A percentile compares a stretch with the other conserved stretches of the same genome.
phyloP scores from a whole-genome alignment of 2,329 filamentous ascomycete species.

The Trichoderma lentiforme region DNA sequence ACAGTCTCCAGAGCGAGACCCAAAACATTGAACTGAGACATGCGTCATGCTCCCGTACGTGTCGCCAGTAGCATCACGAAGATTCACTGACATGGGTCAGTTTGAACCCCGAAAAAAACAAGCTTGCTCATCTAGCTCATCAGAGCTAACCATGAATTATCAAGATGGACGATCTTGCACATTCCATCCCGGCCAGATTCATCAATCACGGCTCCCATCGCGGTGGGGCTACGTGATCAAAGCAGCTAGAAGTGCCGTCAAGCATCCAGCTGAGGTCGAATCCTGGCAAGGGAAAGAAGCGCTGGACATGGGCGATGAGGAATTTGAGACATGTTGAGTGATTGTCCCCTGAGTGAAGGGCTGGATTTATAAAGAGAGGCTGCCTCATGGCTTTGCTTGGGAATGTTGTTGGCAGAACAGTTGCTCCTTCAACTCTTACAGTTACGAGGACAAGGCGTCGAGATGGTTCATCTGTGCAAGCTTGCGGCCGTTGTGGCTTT shows the following conservation, averaged over 20 bases:
- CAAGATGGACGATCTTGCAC: not conserved
- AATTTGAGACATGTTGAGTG: not conserved
- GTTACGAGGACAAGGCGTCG: not conserved
- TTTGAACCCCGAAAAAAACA: not conserved
- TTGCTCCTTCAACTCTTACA: not conserved
- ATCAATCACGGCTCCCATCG: not conserved
- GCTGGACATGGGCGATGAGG: not conserved
- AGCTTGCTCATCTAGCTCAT: not conserved
- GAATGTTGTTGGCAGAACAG: not conserved
- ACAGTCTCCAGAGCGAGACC: not conserved
- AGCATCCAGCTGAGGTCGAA: not conserved
- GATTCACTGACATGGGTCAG: not conserved
- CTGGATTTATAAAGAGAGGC: not conserved
- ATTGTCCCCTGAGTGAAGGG: not conserved
- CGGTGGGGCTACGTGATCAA: not conserved
- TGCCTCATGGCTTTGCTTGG: not conserved
- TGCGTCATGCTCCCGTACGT: not conserved
- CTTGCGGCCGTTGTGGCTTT: constrained; percentile 1
- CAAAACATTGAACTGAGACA: not conserved
- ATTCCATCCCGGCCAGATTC: not conserved
- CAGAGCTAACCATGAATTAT: not conserved
- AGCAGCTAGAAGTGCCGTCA: not conserved
- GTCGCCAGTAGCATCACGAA: not conserved
- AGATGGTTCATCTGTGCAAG: constrained; percentile 13
- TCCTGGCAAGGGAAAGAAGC: not conserved